Evolutionary conservation across 371 early-diverging fungal genomes (phyloP).

Genomic region (Mucor lusitanicus): DNA sequence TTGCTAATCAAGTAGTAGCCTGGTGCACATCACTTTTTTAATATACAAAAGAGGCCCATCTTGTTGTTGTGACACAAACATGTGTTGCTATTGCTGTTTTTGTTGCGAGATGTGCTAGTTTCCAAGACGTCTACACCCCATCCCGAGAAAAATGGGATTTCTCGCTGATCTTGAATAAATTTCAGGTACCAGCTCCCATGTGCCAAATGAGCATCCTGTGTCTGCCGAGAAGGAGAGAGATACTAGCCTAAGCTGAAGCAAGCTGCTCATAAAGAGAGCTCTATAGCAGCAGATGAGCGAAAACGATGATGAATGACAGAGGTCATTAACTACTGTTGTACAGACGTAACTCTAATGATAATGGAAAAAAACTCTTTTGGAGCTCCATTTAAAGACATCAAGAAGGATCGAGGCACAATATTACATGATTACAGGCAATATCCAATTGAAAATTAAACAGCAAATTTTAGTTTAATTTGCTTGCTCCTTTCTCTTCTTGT

Average conservation of each 20-base stretch:
- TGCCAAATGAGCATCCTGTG: neutral
- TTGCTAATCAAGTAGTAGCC: neutral
- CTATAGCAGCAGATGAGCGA: neutral
- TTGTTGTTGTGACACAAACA: neutral
- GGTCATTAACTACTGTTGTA: slow-evolving; percentile 3
- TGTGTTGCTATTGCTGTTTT: neutral
- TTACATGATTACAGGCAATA: neutral
- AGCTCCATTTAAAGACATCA: slow-evolving; percentile 7
- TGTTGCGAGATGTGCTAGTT: neutral
- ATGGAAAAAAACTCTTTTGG: neutral
- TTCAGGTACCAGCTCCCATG: neutral
- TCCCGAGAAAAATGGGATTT: neutral
- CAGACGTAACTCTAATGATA: neutral
- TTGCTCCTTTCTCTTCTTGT: neutral
- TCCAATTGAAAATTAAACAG: neutral
- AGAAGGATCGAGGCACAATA: slow-evolving; percentile 8
- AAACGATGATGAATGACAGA: neutral
- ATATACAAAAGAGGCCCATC: neutral
- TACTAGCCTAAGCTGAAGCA: neutral
- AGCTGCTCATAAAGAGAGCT: neutral
- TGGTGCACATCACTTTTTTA: neutral
- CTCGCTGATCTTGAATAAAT: neutral
- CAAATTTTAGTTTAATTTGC: neutral
- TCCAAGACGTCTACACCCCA: neutral
- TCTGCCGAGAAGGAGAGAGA: neutral